Percentiles rank a stretch among this genome's conserved stretches.
phyloP scores from a whole-genome alignment of 2,329 filamentous ascomycete genomes.

The Clarireedia monteithiana region DNA sequence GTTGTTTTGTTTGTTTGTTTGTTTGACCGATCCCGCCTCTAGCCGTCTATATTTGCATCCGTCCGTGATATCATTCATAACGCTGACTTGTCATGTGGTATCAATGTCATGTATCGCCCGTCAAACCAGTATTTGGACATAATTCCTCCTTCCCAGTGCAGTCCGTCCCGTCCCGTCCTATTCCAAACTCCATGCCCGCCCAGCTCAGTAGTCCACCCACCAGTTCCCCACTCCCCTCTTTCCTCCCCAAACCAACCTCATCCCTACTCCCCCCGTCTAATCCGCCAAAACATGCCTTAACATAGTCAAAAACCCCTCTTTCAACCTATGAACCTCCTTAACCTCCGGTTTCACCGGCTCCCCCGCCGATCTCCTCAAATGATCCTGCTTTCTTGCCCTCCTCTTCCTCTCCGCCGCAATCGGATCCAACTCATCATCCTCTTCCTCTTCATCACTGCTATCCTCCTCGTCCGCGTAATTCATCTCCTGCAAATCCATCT shows the following conservation, averaged over 20 bases:
- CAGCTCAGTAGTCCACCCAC: too few species aligned
- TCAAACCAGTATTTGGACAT: too few species aligned
- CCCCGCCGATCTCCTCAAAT: conserved; percentile 70
- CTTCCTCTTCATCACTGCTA: conserved; percentile 54
- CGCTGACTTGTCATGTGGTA: too few species aligned
- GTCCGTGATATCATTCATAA: too few species aligned
- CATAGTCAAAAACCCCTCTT: conserved; percentile 74
- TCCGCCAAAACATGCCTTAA: conserved; percentile 72
- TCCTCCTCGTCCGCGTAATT: conserved; percentile 66
- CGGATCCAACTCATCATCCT: conserved; percentile 74
- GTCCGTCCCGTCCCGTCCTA: too few species aligned
- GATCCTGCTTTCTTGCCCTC: conserved; percentile 69
- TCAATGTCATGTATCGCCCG: too few species aligned
- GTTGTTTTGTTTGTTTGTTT: too few species aligned
- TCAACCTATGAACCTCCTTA: conserved; percentile 71
- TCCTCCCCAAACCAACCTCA: background rate
- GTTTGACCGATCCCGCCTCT: too few species aligned
- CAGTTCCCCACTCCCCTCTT: too few species aligned
- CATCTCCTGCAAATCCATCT: conserved; percentile 80
- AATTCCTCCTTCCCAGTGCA: too few species aligned
- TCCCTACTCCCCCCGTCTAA: conserved; percentile 32
- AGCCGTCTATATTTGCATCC: too few species aligned
- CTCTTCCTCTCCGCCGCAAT: conserved; percentile 79
- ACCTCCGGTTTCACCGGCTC: conserved; percentile 77
- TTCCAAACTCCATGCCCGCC: too few species aligned